Conservation (phyloP, 768 basidiomycete species). For the Sporobolomyces pararoseus region DNA sequence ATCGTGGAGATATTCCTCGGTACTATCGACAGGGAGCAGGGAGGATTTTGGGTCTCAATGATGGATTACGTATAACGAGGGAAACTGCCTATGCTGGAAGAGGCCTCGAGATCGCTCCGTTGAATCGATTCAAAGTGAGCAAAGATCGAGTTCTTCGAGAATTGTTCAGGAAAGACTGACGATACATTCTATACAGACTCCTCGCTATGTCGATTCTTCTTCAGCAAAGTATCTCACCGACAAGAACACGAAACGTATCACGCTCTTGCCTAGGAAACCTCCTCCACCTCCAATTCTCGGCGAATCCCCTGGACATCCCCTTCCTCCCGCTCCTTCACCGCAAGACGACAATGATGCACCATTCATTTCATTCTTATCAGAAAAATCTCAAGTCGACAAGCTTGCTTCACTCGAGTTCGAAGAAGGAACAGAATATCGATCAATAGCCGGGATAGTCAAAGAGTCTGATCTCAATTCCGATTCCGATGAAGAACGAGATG, state of each 20-base stretch:
- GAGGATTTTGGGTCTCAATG: slow-evolving; percentile 36
- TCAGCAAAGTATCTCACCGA: slow-evolving; percentile 24
- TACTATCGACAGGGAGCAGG: slow-evolving; percentile 22
- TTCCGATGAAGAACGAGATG: neutral
- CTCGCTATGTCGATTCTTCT: slow-evolving; percentile 38
- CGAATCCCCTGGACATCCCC: slow-evolving; percentile 7
- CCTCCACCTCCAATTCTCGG: slow-evolving; percentile 14
- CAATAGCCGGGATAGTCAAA: slow-evolving; percentile 41
- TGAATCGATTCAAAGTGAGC: slow-evolving; percentile 21
- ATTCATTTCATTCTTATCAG: slow-evolving; percentile 29
- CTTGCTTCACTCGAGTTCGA: slow-evolving; percentile 38
- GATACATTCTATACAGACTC: slow-evolving; percentile 20
- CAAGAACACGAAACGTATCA: slow-evolving; percentile 32
- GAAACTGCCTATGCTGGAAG: slow-evolving; percentile 26
- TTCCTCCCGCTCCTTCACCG: neutral
- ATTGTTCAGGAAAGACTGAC: no score
- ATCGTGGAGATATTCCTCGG: slow-evolving; percentile 37
- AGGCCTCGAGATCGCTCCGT: slow-evolving; percentile 33
- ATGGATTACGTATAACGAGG: slow-evolving; percentile 36
- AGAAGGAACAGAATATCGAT: slow-evolving; percentile 42
- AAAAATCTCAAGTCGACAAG: slow-evolving; percentile 10
- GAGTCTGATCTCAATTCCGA: slow-evolving; percentile 18
- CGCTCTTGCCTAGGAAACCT: slow-evolving; percentile 23
- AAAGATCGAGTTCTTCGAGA: no score
- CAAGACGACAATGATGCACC: neutral